Percentiles rank a stretch among this genome's conserved stretches.
Evolutionary conservation across 78 protist species (phyloP).

Genomic region (Tieghemostelium lacteum): DNA sequence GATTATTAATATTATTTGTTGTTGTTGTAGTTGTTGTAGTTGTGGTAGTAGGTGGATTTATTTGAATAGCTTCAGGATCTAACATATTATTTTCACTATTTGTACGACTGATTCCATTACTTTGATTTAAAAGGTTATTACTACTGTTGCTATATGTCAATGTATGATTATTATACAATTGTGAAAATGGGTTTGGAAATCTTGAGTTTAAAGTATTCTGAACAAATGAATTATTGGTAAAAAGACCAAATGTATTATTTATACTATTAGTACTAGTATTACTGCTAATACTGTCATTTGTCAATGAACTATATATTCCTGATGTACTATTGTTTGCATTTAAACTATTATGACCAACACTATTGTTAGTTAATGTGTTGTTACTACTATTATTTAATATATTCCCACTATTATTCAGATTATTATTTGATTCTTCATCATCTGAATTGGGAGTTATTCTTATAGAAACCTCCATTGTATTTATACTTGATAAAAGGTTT

Average conservation of each 20-base stretch:
- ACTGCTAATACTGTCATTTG: not conserved
- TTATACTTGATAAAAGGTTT: too few species aligned
- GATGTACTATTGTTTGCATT: conserved; percentile 2
- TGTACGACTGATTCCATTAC: too few species aligned
- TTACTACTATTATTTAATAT: not conserved
- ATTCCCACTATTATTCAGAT: not conserved
- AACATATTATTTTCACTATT: not conserved
- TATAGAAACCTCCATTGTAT: too few species aligned
- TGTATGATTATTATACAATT: too few species aligned
- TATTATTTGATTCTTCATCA: not conserved
- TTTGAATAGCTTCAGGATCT: not conserved
- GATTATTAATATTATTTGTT: conserved; percentile 8
- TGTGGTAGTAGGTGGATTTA: not conserved
- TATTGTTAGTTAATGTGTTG: not conserved
- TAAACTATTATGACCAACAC: not conserved
- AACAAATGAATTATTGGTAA: not conserved
- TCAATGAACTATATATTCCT: not conserved
- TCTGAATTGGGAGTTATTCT: not conserved
- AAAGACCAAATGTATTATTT: not conserved
- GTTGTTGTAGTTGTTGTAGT: not conserved
- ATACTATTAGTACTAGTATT: not conserved
- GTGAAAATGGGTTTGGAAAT: too few species aligned
- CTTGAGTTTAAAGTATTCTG: too few species aligned
- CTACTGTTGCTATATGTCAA: not conserved
- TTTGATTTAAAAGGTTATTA: not conserved